Percentiles rank a stretch among this genome's conserved stretches.
Evolutionary conservation across 306 rosid species (phyloP).

Genomic region (Dalbergia cochinchinensis): DNA sequence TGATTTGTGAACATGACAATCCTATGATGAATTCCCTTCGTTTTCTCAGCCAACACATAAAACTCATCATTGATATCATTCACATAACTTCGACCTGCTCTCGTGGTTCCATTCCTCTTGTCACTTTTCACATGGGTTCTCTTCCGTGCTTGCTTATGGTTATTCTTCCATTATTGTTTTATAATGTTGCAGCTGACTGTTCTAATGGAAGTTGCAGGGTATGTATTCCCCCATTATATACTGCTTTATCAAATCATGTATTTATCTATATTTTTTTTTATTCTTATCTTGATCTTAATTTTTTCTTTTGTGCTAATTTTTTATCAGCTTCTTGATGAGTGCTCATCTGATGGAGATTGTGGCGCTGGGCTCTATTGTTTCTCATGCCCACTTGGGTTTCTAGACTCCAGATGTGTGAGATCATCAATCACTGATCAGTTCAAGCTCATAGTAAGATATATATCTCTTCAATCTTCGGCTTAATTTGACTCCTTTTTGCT

Average conservation of each 20-base stretch:
- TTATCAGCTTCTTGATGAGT: conserved; percentile 68
- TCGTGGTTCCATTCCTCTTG: not conserved
- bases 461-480: not conserved
- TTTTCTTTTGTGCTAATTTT: not conserved
- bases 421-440: conserved; percentile 74
- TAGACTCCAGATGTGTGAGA: conserved; percentile 75
- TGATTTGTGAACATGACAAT: conserved; percentile 9
- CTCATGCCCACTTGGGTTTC: conserved; percentile 59
- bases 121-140: conserved; percentile 52
- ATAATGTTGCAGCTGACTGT: conserved; percentile 52
- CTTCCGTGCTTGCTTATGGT: conserved; percentile 42
- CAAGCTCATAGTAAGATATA: conserved; percentile 68
- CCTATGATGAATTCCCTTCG: conserved; percentile 29
- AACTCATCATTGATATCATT: conserved; percentile 3
- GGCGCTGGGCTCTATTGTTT: conserved; percentile 65
- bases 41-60: conserved; percentile 58
- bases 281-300: not conserved
- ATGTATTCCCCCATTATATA: conserved; percentile 21
- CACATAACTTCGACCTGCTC: not conserved
- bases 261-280: not conserved
- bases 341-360: conserved; percentile 77
- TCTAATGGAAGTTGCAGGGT: conserved; percentile 77
- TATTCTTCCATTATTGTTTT: conserved; percentile 39
- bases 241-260: not conserved
- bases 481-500: not conserved